Evolutionary conservation across 2,329 filamentous ascomycete species (phyloP), one percentile per base, ranked within the genome.

Genomic region (Verticillium alfalfae): DNA sequence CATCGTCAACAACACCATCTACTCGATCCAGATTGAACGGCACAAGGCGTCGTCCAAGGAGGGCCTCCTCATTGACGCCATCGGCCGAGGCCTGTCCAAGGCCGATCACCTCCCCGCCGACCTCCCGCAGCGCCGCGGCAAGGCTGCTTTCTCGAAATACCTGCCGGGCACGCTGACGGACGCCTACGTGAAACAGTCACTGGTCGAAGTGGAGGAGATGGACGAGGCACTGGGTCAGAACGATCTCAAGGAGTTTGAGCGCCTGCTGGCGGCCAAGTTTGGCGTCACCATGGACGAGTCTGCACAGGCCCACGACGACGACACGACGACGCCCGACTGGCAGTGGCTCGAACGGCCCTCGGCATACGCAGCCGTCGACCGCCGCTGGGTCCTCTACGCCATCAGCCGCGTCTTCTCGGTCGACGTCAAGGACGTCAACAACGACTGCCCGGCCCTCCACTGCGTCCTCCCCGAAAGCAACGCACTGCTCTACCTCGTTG

Each of bases 41-140:
- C 86, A 85, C 1, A 81, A 81, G 67, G 77, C 75, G 56, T 79
- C 83, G n/a, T 78, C 79, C 62, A 83, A 79, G 65, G 82, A 85
- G 59, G 88, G 88, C 9, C 78, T 91, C 8, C 76, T 93, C 34
- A 88, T 91, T 38, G 89, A 93, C 70, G 89, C 90, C 0, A 85
- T 93, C 60, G 88, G 89, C 1, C 88, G 88, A 63, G 89, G 88
- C 2, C 76, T 64, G 9, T 62, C 62, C 8, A 63, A 63, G 54
- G 58, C 61, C 18, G 63, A 63, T 13, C 56, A 57, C 34, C 57
- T 66, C 6, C 61, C 60, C 5, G 56, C 56, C n/a, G 55, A 36
- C 18, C 31, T 63, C 41, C 61, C 63, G 12, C 62, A 62, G 64
- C 56, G 22, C 7, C 58, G 57, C 15, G 61, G 59, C 18, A 58